Base-by-base conservation (phyloP, 331 rosid genomes). In the Erythrophleum ivorense region DNA sequence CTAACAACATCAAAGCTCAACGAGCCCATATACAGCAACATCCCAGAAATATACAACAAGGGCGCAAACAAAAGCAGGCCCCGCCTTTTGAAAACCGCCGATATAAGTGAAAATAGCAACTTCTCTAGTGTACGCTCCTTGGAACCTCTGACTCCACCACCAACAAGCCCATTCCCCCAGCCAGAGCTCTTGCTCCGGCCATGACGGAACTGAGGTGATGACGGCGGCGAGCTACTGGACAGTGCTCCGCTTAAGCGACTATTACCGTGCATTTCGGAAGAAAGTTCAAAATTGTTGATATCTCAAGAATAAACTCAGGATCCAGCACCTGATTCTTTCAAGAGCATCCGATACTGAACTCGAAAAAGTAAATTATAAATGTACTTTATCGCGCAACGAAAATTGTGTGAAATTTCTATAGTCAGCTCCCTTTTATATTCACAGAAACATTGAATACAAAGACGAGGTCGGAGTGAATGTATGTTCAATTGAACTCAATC, bases 1-100 rank as follows among this genome's bases (percentile, higher is more conserved):
- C 87, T 84, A 19, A 90, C 89, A 49, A 87, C 87, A 70, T 95
- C 97, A 57, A 95, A 95, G 81, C 85, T 91, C 80, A 95, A 81
- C 1, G 98, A 85, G 34, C 98, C 97, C 98, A 95, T 95, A 66
- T 91, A 95, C 90, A 95, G 50, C 68, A 95, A 59, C 98, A 95
- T 95, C 40, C 94, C 97, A 1, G 98, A 86, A 78, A 95, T 90
- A 83, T 95, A 95, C 89, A 95, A 76, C 66, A 95, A 62, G 0
- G 98, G 98, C 21, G 98, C 98, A 33, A 93, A 92, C 65, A 95
- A 75, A 31, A 95, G 96, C 88, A 95, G 74, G 66, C 96, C 98
- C 43, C 94, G 84, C 75, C 94, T 82, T 83, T 87, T 84, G 53
- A 90, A 93, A 80, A 91, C 91, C 38, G 90, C 92, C 54, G 97